phyloP scores from a whole-genome alignment of 495 filamentous ascomycete species.

The Copromyces sp. region DNA sequence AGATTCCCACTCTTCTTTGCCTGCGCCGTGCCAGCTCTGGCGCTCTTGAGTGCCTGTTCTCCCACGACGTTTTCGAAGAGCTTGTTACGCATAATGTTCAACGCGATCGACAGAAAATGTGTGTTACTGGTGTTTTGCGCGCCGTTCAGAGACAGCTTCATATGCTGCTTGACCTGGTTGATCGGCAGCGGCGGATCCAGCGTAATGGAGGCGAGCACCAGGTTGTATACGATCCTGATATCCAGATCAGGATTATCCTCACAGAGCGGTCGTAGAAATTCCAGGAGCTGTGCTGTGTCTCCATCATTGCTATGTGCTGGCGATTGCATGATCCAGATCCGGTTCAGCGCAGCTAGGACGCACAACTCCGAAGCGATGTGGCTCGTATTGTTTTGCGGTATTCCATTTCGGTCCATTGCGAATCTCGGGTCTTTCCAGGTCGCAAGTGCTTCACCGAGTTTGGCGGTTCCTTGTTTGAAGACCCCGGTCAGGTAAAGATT shows the following conservation, averaged over 20 bases:
- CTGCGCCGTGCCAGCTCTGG: slow-evolving; percentile 60
- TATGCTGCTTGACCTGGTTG: slow-evolving; percentile 63
- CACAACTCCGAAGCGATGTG: slow-evolving; percentile 59
- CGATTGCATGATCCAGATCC: slow-evolving; percentile 69
- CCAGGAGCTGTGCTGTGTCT: slow-evolving; percentile 45
- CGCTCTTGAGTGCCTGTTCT: slow-evolving; percentile 84
- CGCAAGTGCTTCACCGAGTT: slow-evolving; percentile 52
- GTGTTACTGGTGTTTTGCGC: slow-evolving; percentile 52
- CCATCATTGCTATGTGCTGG: slow-evolving; percentile 40
- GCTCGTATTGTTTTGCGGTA: slow-evolving; percentile 23
- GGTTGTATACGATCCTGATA: slow-evolving; percentile 65
- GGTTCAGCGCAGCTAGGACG: slow-evolving; percentile 72
- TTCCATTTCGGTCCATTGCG: slow-evolving; percentile 33
- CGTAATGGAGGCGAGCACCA: slow-evolving; percentile 61
- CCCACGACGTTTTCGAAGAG: slow-evolving; percentile 83
- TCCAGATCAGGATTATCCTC: slow-evolving; percentile 56
- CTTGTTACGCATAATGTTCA: slow-evolving; percentile 74
- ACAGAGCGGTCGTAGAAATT: slow-evolving; percentile 58
- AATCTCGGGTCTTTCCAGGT: slow-evolving; percentile 56
- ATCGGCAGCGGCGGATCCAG: slow-evolving; percentile 46
- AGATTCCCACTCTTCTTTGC: slow-evolving; percentile 64
- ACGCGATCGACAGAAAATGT: slow-evolving; percentile 69
- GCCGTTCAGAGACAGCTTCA: slow-evolving; percentile 48
- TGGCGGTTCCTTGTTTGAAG: slow-evolving; percentile 68
- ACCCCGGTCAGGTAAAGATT: slow-evolving; percentile 62